Evolutionary conservation across 2,329 filamentous ascomycete species (phyloP), one percentile per base, ranked within the genome.

Genomic region (Penicillium sp.): DNA sequence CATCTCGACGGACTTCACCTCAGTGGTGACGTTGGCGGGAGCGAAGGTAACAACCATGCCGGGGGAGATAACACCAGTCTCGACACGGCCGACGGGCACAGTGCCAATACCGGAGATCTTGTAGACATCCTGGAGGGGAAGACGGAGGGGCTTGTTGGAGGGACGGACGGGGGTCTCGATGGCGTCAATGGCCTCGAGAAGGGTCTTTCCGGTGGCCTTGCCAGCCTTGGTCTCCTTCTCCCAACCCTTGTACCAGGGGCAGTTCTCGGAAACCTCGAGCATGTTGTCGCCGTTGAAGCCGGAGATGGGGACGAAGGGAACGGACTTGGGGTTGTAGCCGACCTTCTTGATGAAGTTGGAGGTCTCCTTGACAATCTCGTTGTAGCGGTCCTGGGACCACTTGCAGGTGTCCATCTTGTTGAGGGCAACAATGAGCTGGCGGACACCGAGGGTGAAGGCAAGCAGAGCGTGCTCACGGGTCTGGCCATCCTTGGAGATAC

Each of bases 401-500:
- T 96, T 91, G 85, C 90, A 86, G 79, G 92, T 97, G 88, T 99
- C 94, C 94, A 99, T 99, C 91, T 99, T 99, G 92, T 99, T 99
- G 87, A 97, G 95, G 82, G 94, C 94, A 73, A 97, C 93, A 76
- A 99, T 97, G 84, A 99, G 90, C 87, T 99, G 93, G 85, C 90
- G 93, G 75, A 99, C 94, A 94, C 94, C 94, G 62, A 99, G 90
- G 80, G 94, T 97, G 90, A 94, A 97, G 80, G 94, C 93, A 76
- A 99, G 92, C 74, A 99, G 90, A 82, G 94, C 94, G 90, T 99
- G 94, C 91, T 99, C 94, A 90, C 94, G 94, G 72, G 94, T 99
- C 90, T 99, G 94, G 81, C 94, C 94, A 90, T 97, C 94, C 90
- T 99, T 99, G 88, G 94, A 97, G 89, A 99, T 99, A 97, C 94